Conservation (phyloP, 768 basidiomycete genomes). For the Tephrocybe sp. region DNA sequence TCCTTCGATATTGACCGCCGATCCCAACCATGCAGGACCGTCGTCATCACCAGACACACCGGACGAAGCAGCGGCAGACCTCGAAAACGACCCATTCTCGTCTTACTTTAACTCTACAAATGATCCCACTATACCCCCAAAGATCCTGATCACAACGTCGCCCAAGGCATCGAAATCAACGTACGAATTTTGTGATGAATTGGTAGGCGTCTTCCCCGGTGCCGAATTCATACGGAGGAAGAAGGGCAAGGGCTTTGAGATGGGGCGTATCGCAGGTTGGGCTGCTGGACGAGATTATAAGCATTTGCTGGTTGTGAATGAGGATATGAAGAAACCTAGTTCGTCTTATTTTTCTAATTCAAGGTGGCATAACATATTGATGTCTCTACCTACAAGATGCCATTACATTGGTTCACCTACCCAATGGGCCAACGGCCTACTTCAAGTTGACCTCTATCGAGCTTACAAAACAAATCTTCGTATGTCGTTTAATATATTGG, state of each 20-base stretch:
- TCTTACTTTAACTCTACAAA: slow-evolving; percentile 70
- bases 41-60: slow-evolving; percentile 39
- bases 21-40: slow-evolving; percentile 36
- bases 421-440: slow-evolving; percentile 91
- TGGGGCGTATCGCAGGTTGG: slow-evolving; percentile 92
- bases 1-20: slow-evolving; percentile 62
- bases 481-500: slow-evolving; percentile 33
- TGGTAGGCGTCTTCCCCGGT: slow-evolving; percentile 88
- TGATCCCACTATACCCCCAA: slow-evolving; percentile 75
- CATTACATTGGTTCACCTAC: slow-evolving; percentile 88
- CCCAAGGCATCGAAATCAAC: slow-evolving; percentile 85
- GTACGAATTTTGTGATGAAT: slow-evolving; percentile 91
- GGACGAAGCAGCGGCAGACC: slow-evolving; percentile 66
- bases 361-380: background rate
- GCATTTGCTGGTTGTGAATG: slow-evolving; percentile 91
- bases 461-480: slow-evolving; percentile 83
- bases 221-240: slow-evolving; percentile 86
- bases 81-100: slow-evolving; percentile 75
- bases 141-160: slow-evolving; percentile 89
- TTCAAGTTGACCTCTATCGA: slow-evolving; percentile 92
- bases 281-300: slow-evolving; percentile 86
- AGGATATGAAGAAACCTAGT: slow-evolving; percentile 95
- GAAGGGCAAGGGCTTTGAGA: slow-evolving; percentile 87
- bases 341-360: slow-evolving; percentile 30
- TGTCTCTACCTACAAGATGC: slow-evolving; percentile 59